phyloP scores from a whole-genome alignment of 352 stramenopile genomes.

The Phytopythium cucurbitacearum region DNA sequence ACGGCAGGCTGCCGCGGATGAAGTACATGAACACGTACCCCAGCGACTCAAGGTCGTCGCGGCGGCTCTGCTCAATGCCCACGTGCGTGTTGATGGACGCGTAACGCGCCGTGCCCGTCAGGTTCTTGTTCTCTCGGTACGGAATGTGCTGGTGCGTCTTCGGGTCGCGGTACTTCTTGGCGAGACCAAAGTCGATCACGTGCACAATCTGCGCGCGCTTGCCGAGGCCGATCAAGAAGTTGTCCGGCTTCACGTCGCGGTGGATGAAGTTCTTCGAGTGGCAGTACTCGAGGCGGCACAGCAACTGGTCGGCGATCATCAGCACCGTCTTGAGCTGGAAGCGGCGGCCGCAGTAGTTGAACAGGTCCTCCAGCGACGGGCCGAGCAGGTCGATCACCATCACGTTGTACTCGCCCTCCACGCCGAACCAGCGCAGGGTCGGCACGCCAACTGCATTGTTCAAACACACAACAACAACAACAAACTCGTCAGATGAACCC shows the following conservation, averaged over 20 bases:
- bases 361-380: conserved; percentile 89
- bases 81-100: conserved; percentile 99
- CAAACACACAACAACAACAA: conserved; percentile 13
- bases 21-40: conserved; percentile 96
- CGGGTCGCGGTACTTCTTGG: conserved; percentile 89
- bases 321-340: conserved; percentile 96
- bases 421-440: conserved; percentile 98
- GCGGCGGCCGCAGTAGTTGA: conserved; percentile 85
- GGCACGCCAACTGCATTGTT: conserved; percentile 92
- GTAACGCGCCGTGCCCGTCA: conserved; percentile 96
- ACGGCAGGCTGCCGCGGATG: conserved; percentile 93
- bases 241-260: conserved; percentile 89
- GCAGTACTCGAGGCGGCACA: conserved; percentile 85
- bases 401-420: conserved; percentile 99
- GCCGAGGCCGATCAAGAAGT: conserved; percentile 87
- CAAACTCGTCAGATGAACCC: not conserved
- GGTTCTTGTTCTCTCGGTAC: conserved; percentile 89
- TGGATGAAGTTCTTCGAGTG: conserved; percentile 91
- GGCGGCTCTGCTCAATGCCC: conserved; percentile 96
- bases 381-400: conserved; percentile 99
- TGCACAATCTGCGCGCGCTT: conserved; percentile 85
- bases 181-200: conserved; percentile 88
- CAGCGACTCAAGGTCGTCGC: conserved; percentile 97
- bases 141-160: conserved; percentile 89
- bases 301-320: conserved; percentile 89